A percentile compares a stretch with the other conserved stretches of the same genome.
Evolutionary conservation across 2,329 filamentous ascomycete species (phyloP).

Genomic region (Magnaporthales sp.): DNA sequence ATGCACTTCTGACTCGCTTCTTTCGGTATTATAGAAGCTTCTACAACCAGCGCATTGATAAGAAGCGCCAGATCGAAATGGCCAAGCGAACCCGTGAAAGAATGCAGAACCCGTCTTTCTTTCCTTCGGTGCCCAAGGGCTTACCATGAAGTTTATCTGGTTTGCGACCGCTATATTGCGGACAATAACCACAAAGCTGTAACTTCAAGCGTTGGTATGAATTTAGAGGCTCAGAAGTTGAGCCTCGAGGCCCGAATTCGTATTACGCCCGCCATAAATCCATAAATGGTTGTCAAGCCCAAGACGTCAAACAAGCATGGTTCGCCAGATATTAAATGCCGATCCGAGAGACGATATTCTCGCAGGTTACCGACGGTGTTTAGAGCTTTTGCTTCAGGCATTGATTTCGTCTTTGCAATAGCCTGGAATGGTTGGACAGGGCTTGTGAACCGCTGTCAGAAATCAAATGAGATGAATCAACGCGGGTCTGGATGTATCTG

Average conservation of each 20-base stretch:
- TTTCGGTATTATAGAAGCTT: conserved; percentile 51
- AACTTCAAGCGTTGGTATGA: not conserved
- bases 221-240: not conserved
- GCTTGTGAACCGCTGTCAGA: not conserved
- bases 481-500: not conserved
- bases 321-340: not conserved
- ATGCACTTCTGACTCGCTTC: not conserved
- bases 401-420: not conserved
- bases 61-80: conserved; percentile 67
- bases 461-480: not conserved
- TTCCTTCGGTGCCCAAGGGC: conserved; percentile 74
- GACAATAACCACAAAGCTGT: not conserved
- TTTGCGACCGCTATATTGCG: not conserved
- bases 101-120: conserved; percentile 66
- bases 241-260: not conserved
- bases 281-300: not conserved
- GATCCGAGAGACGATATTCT: not conserved
- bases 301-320: not conserved
- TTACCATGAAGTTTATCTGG: conserved; percentile 24
- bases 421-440: not conserved
- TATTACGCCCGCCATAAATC: not conserved
- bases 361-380: not conserved
- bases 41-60: conserved; percentile 75
- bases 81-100: conserved; percentile 77
- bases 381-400: not conserved